A percentile compares a stretch with the other conserved stretches of the same genome.
Conservation (phyloP, 2,329 filamentous ascomycete genomes). For the Ceratocystis papillata region DNA sequence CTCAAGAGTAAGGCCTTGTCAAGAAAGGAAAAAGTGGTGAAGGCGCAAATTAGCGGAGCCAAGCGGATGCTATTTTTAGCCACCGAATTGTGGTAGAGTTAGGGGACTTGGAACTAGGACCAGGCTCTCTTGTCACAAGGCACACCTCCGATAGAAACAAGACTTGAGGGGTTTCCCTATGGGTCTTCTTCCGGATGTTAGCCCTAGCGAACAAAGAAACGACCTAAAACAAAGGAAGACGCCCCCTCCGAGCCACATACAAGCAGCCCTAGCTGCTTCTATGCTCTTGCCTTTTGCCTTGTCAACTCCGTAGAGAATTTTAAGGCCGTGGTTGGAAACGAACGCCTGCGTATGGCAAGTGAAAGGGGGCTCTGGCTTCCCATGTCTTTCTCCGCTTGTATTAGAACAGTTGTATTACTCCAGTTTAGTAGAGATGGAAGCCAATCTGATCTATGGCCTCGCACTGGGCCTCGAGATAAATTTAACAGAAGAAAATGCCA, state of each 20-base stretch:
- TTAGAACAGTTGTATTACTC: no score
- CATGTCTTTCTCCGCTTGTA: no score
- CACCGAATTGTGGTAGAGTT: neutral
- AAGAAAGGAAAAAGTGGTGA: neutral
- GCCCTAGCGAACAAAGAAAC: neutral
- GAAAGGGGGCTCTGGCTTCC: no score
- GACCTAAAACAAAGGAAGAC: neutral
- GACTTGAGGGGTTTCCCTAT: neutral
- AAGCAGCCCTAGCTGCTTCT: neutral
- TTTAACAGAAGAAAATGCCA: no score
- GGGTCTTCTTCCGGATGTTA: neutral
- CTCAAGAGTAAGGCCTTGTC: neutral
- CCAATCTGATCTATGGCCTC: no score
- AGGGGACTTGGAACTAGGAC: neutral
- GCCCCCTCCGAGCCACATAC: neutral
- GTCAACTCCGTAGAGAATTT: neutral
- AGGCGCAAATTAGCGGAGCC: constrained; percentile 9
- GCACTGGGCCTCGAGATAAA: no score
- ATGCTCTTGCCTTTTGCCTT: neutral
- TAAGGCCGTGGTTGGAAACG: no score
- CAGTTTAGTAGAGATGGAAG: no score
- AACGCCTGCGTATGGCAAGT: no score
- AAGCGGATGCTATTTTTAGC: neutral
- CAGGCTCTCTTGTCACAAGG: no score
- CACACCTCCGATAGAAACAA: neutral